These are phyloP conservation scores for Cercophora samala DNA, from an alignment of 495 filamentous ascomycete genomes.

Conservation along the genomic window DNA sequence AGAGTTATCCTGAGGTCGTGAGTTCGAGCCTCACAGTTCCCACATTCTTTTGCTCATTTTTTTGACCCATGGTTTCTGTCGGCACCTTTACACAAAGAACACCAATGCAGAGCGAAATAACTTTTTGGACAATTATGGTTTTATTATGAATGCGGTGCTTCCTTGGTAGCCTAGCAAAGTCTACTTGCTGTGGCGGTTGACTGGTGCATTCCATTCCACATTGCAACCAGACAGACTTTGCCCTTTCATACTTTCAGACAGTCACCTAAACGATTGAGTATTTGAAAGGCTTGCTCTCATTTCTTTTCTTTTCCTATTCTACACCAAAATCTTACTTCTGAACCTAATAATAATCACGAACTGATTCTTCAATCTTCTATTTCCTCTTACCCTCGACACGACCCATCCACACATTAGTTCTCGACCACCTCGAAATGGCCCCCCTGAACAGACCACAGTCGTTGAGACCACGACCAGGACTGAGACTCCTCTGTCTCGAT, in stretches of 20 bases:
- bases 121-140: neutral
- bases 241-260: too few species aligned
- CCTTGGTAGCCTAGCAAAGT: neutral
- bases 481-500: neutral
- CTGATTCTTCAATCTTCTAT: neutral
- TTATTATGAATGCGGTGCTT: neutral
- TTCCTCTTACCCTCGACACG: neutral
- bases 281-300: neutral
- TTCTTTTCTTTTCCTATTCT: neutral
- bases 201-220: neutral
- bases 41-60: conserved; percentile 18
- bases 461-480: neutral
- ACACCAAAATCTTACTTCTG: neutral
- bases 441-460: too few species aligned
- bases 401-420: too few species aligned
- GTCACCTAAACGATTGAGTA: too few species aligned
- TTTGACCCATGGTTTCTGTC: neutral
- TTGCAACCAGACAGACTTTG: neutral
- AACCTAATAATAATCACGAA: neutral
- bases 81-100: neutral
- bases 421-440: too few species aligned
- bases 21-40: conserved; percentile 30
- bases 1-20: conserved; percentile 27
- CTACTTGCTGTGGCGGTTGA: neutral
- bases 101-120: neutral